Evolutionary conservation across 495 filamentous ascomycete genomes (phyloP).

Genomic region (Parachaetomium inaequale): DNA sequence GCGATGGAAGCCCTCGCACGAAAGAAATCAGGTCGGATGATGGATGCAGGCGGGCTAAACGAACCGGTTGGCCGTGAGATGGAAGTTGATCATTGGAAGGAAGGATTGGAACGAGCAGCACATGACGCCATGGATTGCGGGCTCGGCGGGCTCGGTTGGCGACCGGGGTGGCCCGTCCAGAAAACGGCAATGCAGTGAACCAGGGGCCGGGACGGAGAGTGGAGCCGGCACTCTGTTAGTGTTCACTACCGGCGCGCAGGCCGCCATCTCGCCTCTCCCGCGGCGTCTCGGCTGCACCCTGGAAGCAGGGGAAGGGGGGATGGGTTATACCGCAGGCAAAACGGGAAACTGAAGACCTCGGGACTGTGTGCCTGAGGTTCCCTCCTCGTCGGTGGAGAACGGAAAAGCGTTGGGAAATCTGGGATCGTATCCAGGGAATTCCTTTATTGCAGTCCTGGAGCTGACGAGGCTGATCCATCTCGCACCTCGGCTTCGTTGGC

Average conservation of each 20-base stretch:
- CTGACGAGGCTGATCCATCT: background rate
- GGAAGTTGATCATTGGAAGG: background rate
- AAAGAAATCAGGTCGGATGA: background rate
- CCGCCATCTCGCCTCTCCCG: background rate
- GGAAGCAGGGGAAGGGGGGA: background rate
- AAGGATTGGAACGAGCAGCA: background rate
- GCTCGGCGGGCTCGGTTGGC: background rate
- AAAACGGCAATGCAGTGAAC: background rate
- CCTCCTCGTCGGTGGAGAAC: too few species aligned
- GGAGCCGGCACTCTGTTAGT: background rate
- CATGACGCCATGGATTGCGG: slow-evolving; percentile 2
- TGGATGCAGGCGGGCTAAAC: background rate
- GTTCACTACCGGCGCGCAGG: background rate
- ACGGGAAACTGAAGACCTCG: too few species aligned
- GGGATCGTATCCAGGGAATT: too few species aligned
- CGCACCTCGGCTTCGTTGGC: slow-evolving; percentile 1
- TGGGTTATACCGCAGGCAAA: background rate
- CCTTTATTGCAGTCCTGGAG: too few species aligned
- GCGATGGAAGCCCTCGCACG: too few species aligned
- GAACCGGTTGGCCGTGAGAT: background rate
- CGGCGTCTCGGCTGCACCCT: too few species aligned
- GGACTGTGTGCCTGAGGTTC: too few species aligned
- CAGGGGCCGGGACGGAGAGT: background rate
- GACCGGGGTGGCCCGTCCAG: background rate
- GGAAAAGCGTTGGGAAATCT: too few species aligned